A percentile compares a stretch with the other conserved stretches of the same genome.
These are phyloP conservation scores for Dioscorea alata DNA, from an alignment of 106 monocot genomes.

Conservation along the genomic window DNA sequence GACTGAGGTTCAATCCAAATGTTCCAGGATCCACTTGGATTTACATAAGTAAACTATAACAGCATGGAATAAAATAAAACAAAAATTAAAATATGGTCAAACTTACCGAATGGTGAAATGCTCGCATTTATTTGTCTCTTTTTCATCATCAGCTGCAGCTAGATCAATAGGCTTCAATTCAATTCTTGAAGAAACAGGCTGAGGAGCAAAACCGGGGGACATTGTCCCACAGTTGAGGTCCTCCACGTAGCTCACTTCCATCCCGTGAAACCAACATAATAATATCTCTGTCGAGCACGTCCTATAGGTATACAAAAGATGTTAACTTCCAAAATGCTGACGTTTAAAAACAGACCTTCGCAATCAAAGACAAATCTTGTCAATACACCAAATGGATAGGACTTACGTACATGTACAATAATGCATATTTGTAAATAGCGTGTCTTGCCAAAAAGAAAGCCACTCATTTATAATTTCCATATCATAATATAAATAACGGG, in stretches of 20 bases:
- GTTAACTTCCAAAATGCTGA: background rate
- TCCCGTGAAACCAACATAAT: constrained; percentile 19
- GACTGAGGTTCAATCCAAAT: too few relatives aligned
- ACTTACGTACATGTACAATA: background rate
- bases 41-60: background rate
- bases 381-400: background rate
- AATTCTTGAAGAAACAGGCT: background rate
- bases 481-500: background rate
- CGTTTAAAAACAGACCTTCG: background rate
- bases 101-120: constrained; percentile 61
- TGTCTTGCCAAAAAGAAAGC: background rate
- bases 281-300: background rate
- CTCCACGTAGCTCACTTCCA: constrained; percentile 16
- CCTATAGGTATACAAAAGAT: background rate
- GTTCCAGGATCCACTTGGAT: too few relatives aligned
- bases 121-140: constrained; percentile 14
- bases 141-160: constrained; percentile 2
- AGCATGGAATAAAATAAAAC: background rate
- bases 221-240: background rate
- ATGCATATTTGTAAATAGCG: background rate
- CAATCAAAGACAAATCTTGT: background rate
- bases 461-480: background rate
- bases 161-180: constrained; percentile 2
- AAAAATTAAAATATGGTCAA: background rate
- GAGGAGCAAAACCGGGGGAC: constrained; percentile 7